Evolutionary conservation across 495 filamentous ascomycete species (phyloP).

Genomic region (Penicillium waksmanii): DNA sequence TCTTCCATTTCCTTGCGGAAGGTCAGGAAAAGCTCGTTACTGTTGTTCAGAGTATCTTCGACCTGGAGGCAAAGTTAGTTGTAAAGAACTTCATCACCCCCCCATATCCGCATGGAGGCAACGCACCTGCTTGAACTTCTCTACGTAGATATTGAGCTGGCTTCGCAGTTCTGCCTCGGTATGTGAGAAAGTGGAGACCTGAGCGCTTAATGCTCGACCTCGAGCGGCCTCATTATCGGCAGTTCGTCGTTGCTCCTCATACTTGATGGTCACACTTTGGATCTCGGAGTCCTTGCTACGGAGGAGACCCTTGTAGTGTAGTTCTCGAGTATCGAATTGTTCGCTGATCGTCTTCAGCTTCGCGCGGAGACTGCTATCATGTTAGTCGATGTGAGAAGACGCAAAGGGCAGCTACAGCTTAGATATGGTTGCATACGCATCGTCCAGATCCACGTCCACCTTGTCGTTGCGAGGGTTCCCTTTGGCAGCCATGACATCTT

Average conservation of each 20-base stretch:
- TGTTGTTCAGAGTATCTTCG: constrained; percentile 98
- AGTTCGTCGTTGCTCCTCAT: constrained; percentile 84
- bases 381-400: background rate
- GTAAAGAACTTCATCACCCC: background rate
- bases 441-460: constrained; percentile 80
- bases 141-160: constrained; percentile 97
- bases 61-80: constrained; percentile 59
- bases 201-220: constrained; percentile 80
- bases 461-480: constrained; percentile 75
- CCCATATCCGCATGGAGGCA: background rate
- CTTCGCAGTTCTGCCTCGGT: constrained; percentile 92
- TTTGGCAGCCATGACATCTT: constrained; percentile 77
- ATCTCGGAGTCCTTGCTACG: constrained; percentile 97
- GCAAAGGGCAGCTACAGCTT: background rate
- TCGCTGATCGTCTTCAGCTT: constrained; percentile 94
- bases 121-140: constrained; percentile 99
- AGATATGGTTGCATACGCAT: constrained; percentile 64
- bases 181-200: constrained; percentile 95
- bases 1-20: constrained; percentile 99
- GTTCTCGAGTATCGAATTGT: constrained; percentile 91
- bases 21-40: constrained; percentile 96
- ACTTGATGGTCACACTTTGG: constrained; percentile 82
- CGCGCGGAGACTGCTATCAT: constrained; percentile 67
- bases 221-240: constrained; percentile 79
- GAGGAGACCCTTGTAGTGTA: constrained; percentile 86